phyloP scores from a whole-genome alignment of 225 moss, liverwort and hornwort genomes.

The Asterella californica region DNA sequence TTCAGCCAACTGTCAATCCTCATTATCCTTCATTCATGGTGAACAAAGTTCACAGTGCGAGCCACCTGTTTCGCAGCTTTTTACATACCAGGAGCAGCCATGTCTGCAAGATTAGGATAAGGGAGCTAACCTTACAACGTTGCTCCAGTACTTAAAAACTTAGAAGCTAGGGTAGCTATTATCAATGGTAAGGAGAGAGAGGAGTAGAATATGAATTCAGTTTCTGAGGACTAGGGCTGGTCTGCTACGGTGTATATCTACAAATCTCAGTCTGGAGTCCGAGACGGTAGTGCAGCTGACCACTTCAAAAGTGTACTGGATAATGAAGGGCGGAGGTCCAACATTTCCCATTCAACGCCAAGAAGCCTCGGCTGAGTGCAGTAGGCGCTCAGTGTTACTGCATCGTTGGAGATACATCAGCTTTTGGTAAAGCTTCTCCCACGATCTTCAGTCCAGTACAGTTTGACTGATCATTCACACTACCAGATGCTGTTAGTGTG shows the following conservation, averaged over 20 bases:
- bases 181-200: background rate
- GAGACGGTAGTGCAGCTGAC: background rate
- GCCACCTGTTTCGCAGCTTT: conserved; percentile 87
- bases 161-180: background rate
- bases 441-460: background rate
- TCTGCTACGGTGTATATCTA: background rate
- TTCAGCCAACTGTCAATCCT: conserved; percentile 47
- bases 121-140: background rate
- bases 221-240: background rate
- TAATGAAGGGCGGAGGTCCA: background rate
- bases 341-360: no score
- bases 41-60: conserved; percentile 81
- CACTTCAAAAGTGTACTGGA: background rate
- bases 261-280: background rate
- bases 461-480: no score
- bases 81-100: conserved; percentile 90
- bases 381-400: background rate
- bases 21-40: conserved; percentile 48
- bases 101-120: conserved; percentile 59
- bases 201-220: no score
- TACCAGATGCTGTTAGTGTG: no score
- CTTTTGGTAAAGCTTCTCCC: background rate
- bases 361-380: background rate
- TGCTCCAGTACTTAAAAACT: background rate
- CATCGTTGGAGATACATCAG: background rate